These are phyloP conservation scores for Penicillium cataractarum DNA, from an alignment of 495 filamentous ascomycete species.

Conservation along the genomic window DNA sequence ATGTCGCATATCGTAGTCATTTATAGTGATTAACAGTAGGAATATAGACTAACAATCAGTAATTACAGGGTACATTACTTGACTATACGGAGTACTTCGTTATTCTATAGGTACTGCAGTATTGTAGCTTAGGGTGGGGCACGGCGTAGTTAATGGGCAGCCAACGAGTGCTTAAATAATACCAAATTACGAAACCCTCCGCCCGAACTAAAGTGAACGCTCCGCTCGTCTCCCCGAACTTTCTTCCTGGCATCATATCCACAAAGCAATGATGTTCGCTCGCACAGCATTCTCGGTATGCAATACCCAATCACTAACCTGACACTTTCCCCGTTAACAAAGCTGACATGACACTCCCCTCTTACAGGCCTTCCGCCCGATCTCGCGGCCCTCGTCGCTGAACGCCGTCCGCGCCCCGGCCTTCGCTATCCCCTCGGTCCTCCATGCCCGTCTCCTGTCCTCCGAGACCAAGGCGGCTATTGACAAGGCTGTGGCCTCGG, in stretches of 20 bases:
- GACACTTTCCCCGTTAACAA: not conserved
- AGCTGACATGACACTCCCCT: conserved; percentile 9
- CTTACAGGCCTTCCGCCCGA: conserved; percentile 41
- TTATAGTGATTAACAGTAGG: too few species aligned
- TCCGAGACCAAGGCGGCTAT: conserved; percentile 76
- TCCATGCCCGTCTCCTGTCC: conserved; percentile 70
- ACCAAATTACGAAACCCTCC: conserved; percentile 4
- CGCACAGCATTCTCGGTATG: conserved; percentile 42
- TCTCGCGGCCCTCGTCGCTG: conserved; percentile 35
- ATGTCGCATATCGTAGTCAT: too few species aligned
- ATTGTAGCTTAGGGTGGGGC: not conserved
- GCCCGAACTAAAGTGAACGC: not conserved
- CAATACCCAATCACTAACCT: not conserved
- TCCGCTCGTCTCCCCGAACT: not conserved
- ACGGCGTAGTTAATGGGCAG: conserved; percentile 10
- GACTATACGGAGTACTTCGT: not conserved
- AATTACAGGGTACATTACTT: not conserved
- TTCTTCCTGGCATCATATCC: not conserved
- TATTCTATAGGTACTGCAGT: not conserved
- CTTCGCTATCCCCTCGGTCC: conserved; percentile 35
- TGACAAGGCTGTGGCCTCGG: conserved; percentile 79
- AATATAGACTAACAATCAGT: not conserved
- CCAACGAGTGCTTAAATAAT: conserved; percentile 15
- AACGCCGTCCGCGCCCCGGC: conserved; percentile 31
- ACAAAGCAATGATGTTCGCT: conserved; percentile 39